phyloP scores from a whole-genome alignment of 2,329 filamentous ascomycete species.

The Fusarium aywerte region DNA sequence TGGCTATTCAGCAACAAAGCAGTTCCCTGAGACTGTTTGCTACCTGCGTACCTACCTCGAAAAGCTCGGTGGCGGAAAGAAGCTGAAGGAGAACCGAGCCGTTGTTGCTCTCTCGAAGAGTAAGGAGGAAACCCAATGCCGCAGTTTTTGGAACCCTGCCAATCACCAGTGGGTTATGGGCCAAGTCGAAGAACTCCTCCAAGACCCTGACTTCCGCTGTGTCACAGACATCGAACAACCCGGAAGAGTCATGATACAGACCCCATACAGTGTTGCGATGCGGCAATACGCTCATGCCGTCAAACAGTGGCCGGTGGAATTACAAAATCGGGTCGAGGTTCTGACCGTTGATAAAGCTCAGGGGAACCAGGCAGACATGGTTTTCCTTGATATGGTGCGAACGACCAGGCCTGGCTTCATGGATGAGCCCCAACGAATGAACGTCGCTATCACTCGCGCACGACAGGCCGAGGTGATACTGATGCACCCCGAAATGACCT shows the following conservation, averaged over 20 bases:
- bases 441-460: slow-evolving; percentile 59
- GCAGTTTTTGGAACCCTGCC: slow-evolving; percentile 55
- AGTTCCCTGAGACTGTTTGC: slow-evolving; percentile 45
- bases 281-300: slow-evolving; percentile 50
- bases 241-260: slow-evolving; percentile 57
- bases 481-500: slow-evolving; percentile 55
- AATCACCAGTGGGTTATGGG: slow-evolving; percentile 54
- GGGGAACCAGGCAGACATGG: slow-evolving; percentile 60
- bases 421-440: slow-evolving; percentile 57
- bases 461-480: slow-evolving; percentile 58
- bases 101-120: slow-evolving; percentile 49
- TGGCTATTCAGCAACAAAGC: slow-evolving; percentile 31
- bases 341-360: slow-evolving; percentile 59
- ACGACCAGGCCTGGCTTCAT: slow-evolving; percentile 54
- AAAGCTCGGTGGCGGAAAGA: slow-evolving; percentile 30
- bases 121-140: slow-evolving; percentile 44
- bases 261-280: slow-evolving; percentile 56
- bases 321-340: slow-evolving; percentile 51
- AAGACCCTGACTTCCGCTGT: slow-evolving; percentile 49
- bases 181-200: slow-evolving; percentile 48
- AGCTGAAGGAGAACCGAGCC: slow-evolving; percentile 51
- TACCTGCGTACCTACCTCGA: slow-evolving; percentile 49
- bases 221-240: slow-evolving; percentile 38
- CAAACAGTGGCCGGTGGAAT: slow-evolving; percentile 44
- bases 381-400: slow-evolving; percentile 60